phyloP scores from a whole-genome alignment of 2,329 filamentous ascomycete species.

The Penicillium sp. region DNA sequence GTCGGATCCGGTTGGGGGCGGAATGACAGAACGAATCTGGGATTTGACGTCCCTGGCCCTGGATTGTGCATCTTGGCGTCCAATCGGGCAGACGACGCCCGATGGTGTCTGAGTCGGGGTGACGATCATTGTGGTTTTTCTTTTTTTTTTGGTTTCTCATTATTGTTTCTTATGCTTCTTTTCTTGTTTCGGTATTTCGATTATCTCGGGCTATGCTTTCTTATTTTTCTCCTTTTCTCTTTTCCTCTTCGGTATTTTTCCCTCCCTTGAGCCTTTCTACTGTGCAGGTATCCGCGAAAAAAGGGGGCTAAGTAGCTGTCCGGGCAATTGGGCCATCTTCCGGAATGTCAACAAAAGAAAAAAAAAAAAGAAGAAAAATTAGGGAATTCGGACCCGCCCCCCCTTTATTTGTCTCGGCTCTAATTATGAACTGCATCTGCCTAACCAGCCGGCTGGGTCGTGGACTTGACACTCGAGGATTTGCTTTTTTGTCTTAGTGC shows the following conservation, averaged over 20 bases:
- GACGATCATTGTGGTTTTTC: slow-evolving; percentile 3
- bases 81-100: slow-evolving; percentile 16
- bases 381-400: background rate
- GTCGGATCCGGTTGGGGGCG: slow-evolving; percentile 19
- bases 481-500: background rate
- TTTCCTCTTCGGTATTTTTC: background rate
- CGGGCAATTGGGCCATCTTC: slow-evolving; percentile 10
- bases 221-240: background rate
- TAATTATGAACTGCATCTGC: background rate
- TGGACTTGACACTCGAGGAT: background rate
- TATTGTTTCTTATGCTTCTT: background rate
- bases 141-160: background rate
- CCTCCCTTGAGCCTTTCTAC: background rate
- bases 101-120: slow-evolving; percentile 2
- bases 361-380: background rate
- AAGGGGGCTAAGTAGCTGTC: slow-evolving; percentile 12
- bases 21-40: slow-evolving; percentile 6
- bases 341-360: slow-evolving; percentile 10
- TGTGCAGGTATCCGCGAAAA: slow-evolving; percentile 1
- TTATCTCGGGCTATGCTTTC: background rate
- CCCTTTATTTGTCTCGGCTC: background rate
- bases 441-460: background rate
- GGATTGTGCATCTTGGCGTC: slow-evolving; percentile 11
- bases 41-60: slow-evolving; percentile 1
- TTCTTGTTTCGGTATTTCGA: background rate